Conservation (phyloP, 2,329 filamentous ascomycete genomes). For the Scytalidium sp. region DNA sequence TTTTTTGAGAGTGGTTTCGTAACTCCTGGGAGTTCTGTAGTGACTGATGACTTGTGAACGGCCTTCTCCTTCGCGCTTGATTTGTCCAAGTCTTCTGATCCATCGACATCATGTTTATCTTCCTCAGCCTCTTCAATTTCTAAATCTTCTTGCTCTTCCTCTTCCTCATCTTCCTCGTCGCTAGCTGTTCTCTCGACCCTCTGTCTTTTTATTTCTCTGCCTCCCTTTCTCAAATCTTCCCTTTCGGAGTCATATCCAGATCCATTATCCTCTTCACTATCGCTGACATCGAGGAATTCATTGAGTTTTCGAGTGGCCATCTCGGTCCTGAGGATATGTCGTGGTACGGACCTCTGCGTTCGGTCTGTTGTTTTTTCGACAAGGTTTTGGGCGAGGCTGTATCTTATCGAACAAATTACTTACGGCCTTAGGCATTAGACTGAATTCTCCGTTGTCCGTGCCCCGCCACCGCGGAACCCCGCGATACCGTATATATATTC, state of each 20-base stretch:
- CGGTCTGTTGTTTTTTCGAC: no score
- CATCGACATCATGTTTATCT: slow-evolving; percentile 28
- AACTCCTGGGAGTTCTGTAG: slow-evolving; percentile 41
- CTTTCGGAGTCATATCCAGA: slow-evolving; percentile 64
- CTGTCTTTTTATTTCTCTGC: slow-evolving; percentile 59
- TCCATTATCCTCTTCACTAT: slow-evolving; percentile 52
- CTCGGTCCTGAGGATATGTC: slow-evolving; percentile 5
- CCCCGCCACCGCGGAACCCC: no score
- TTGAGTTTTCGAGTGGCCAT: slow-evolving; percentile 72
- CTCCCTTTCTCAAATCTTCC: slow-evolving; percentile 65
- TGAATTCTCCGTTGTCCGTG: no score
- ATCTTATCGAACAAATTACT: no score
- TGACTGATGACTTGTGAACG: slow-evolving; percentile 17
- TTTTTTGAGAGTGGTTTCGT: slow-evolving; percentile 60
- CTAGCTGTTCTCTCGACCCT: slow-evolving; percentile 47
- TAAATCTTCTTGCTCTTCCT: slow-evolving; percentile 17
- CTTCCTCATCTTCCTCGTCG: slow-evolving; percentile 32
- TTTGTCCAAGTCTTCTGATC: slow-evolving; percentile 17
- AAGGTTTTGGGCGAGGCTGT: not conserved
- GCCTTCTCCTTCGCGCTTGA: slow-evolving; percentile 19
- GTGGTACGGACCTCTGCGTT: no score
- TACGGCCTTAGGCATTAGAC: no score
- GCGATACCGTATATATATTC: slow-evolving; percentile 10
- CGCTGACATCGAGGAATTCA: slow-evolving; percentile 62
- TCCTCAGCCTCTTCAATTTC: slow-evolving; percentile 26